These are phyloP conservation scores for Penicillium cosmopolitanum DNA, from an alignment of 495 filamentous ascomycete genomes.

Conservation along the genomic window DNA sequence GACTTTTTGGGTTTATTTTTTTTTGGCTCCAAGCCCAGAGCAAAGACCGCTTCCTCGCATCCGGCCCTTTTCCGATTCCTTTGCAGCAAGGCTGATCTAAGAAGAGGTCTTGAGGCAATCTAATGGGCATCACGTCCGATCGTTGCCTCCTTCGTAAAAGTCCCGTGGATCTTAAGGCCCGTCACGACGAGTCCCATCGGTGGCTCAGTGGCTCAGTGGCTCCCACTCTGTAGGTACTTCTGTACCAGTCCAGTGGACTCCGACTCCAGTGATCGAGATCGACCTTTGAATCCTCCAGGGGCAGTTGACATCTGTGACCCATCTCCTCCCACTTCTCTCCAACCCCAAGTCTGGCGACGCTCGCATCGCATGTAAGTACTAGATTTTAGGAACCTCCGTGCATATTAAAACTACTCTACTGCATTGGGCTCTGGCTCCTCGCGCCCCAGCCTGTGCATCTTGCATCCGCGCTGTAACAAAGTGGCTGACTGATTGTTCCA, in stretches of 20 bases:
- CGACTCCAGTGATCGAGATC: slow-evolving; percentile 26
- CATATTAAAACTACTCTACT: slow-evolving; percentile 19
- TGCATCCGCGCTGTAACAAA: slow-evolving; percentile 28
- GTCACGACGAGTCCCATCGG: neutral
- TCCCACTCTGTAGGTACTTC: slow-evolving; percentile 9
- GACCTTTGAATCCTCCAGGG: slow-evolving; percentile 23
- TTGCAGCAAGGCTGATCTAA: slow-evolving; percentile 34
- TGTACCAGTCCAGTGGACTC: too few relatives aligned
- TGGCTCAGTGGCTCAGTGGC: neutral
- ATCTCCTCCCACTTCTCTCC: slow-evolving; percentile 12
- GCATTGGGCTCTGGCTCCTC: slow-evolving; percentile 17
- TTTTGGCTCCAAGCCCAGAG: slow-evolving; percentile 12
- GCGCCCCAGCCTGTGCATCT: slow-evolving; percentile 21
- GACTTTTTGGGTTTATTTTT: slow-evolving; percentile 17
- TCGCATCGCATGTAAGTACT: slow-evolving; percentile 23
- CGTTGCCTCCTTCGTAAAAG: slow-evolving; percentile 28
- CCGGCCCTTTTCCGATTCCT: slow-evolving; percentile 21
- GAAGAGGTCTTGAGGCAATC: slow-evolving; percentile 13
- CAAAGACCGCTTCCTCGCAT: slow-evolving; percentile 30
- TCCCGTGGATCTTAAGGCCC: slow-evolving; percentile 14
- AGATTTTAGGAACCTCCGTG: slow-evolving; percentile 22
- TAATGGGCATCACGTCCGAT: slow-evolving; percentile 24
- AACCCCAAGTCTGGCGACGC: slow-evolving; percentile 11
- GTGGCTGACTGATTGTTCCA: slow-evolving; percentile 32
- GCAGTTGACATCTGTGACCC: slow-evolving; percentile 21